A percentile compares a stretch with the other conserved stretches of the same genome.
Evolutionary conservation across 2,329 filamentous ascomycete genomes (phyloP).

Genomic region (Penicillium sclerotigenum): DNA sequence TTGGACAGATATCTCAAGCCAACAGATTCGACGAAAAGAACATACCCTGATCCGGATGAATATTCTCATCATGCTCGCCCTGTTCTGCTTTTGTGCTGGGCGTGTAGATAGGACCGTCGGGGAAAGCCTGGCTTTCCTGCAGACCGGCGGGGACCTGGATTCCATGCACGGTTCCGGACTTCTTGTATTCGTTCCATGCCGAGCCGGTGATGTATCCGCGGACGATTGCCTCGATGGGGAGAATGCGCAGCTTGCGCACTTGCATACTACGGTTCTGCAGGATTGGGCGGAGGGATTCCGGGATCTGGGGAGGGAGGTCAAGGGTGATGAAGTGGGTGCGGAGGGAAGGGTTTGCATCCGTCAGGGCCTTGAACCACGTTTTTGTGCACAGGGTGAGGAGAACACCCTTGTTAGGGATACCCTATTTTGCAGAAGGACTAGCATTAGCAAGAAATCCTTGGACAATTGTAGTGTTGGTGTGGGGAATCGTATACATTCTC

Average conservation of each 20-base stretch:
- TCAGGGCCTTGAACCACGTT: slow-evolving; percentile 66
- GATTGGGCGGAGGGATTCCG: slow-evolving; percentile 48
- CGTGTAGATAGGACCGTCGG: slow-evolving; percentile 67
- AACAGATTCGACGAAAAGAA: background rate
- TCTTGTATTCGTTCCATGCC: slow-evolving; percentile 75
- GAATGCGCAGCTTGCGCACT: slow-evolving; percentile 68
- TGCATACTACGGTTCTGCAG: slow-evolving; percentile 70
- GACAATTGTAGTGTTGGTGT: background rate
- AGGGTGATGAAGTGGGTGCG: slow-evolving; percentile 63
- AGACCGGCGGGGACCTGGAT: slow-evolving; percentile 67
- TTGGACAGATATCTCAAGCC: background rate
- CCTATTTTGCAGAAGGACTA: slow-evolving; percentile 41
- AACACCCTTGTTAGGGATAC: slow-evolving; percentile 64
- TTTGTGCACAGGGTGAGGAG: slow-evolving; percentile 65
- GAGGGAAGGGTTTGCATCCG: slow-evolving; percentile 54
- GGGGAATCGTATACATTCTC: slow-evolving; percentile 62
- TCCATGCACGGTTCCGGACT: slow-evolving; percentile 74
- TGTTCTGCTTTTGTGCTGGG: slow-evolving; percentile 81
- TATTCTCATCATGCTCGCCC: slow-evolving; percentile 82
- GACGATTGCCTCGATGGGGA: slow-evolving; percentile 81
- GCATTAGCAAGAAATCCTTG: slow-evolving; percentile 22
- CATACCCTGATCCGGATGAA: slow-evolving; percentile 64
- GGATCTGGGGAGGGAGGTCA: slow-evolving; percentile 52
- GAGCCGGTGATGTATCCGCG: slow-evolving; percentile 85
- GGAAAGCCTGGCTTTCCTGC: slow-evolving; percentile 66